phyloP scores from a whole-genome alignment of 2,329 filamentous ascomycete genomes.

The Dactylonectria macrodidyma region DNA sequence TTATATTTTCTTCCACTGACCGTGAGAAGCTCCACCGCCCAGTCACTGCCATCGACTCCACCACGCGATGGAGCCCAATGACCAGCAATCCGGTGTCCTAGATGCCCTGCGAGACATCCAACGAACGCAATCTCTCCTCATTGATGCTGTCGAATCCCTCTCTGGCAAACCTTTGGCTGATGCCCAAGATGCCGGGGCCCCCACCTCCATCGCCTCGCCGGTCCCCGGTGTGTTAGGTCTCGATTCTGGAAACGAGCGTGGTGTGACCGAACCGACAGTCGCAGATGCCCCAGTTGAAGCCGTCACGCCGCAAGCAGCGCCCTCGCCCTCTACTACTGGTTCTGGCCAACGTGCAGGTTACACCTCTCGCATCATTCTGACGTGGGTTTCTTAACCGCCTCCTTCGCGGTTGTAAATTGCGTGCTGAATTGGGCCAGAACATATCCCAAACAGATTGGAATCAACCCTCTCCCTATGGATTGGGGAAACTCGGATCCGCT shows the following conservation, averaged over 20 bases:
- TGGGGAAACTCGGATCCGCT: conserved; percentile 87
- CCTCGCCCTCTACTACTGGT: conserved; percentile 44
- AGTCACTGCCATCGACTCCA: not conserved
- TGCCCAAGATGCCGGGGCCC: conserved; percentile 15
- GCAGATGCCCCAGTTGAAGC: conserved; percentile 33
- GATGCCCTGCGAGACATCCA: conserved; percentile 58
- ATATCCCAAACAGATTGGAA: conserved; percentile 94
- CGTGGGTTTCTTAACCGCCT: conserved; percentile 55
- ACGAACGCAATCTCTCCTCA: conserved; percentile 58
- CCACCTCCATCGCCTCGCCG: conserved; percentile 20
- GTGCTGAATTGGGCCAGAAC: conserved; percentile 64
- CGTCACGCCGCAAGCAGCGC: conserved; percentile 42
- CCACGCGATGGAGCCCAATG: conserved; percentile 44
- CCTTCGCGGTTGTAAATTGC: conserved; percentile 16
- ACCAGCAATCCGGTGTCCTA: conserved; percentile 43
- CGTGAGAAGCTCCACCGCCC: not conserved
- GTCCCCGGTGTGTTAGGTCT: conserved; percentile 28
- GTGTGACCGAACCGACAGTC: conserved; percentile 23
- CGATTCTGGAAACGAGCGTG: conserved; percentile 29
- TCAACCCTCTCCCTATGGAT: conserved; percentile 89
- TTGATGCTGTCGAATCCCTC: conserved; percentile 58
- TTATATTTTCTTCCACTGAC: not conserved
- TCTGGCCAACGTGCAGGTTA: conserved; percentile 60
- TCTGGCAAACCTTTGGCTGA: conserved; percentile 48
- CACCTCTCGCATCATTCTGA: conserved; percentile 70